These are phyloP conservation scores for Leccinum imitatum DNA, from an alignment of 768 basidiomycete species.

Conservation along the genomic window DNA sequence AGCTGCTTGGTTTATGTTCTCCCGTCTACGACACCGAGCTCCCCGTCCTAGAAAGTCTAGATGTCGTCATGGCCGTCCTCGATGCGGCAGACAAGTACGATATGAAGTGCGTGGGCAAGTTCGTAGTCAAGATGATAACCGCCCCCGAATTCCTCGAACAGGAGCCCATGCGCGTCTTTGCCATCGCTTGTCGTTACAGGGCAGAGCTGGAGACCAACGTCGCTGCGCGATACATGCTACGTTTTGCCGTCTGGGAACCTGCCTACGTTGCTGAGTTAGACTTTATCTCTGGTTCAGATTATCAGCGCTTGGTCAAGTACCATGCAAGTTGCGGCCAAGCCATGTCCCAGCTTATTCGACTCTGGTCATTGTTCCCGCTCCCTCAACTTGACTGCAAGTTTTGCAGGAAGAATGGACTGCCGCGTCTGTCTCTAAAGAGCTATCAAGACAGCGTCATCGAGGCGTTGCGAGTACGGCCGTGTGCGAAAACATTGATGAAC, in stretches of 20 bases:
- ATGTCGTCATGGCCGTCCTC: constrained; percentile 41
- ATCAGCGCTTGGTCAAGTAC: constrained; percentile 38
- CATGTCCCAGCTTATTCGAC: constrained; percentile 33
- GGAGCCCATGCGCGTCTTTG: constrained; percentile 38
- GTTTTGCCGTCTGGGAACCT: constrained; percentile 35
- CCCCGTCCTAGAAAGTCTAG: constrained; percentile 37
- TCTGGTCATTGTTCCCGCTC: constrained; percentile 32
- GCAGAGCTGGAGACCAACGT: constrained; percentile 34
- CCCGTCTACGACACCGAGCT: constrained; percentile 41
- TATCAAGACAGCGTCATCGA: constrained; percentile 37
- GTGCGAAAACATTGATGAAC: constrained; percentile 31
- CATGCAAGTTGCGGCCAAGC: constrained; percentile 35
- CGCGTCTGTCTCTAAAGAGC: constrained; percentile 30
- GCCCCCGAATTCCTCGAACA: constrained; percentile 33
- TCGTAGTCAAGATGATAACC: constrained; percentile 33
- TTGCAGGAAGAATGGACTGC: constrained; percentile 36
- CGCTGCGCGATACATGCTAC: constrained; percentile 39
- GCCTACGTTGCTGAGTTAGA: constrained; percentile 36
- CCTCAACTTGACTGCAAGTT: constrained; percentile 35
- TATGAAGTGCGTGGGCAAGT: constrained; percentile 44
- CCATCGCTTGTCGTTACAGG: constrained; percentile 38
- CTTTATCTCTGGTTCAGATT: constrained; percentile 37
- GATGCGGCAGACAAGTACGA: constrained; percentile 52
- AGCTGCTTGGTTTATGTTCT: constrained; percentile 48
- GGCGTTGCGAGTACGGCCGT: constrained; percentile 31